A percentile compares a stretch with the other conserved stretches of the same genome.
These are phyloP conservation scores for Candida dajiaensis DNA, from an alignment of 805 yeast species.

Conservation along the genomic window DNA sequence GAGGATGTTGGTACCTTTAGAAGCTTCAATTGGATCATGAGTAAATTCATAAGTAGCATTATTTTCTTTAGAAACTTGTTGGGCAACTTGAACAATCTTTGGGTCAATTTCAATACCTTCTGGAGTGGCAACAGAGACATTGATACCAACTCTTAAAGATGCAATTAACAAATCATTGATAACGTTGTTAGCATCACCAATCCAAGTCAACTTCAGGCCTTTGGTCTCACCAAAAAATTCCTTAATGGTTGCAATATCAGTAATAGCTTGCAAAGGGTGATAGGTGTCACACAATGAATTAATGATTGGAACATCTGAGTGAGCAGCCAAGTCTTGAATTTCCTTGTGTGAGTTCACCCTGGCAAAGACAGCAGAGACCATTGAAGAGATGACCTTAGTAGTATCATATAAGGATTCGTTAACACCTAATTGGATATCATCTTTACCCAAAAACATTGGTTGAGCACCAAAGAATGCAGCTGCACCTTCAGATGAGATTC, in stretches of 20 bases:
- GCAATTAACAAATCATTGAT: conserved; percentile 91
- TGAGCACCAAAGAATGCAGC: conserved; percentile 89
- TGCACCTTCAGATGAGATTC: conserved; percentile 93
- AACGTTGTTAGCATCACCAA: conserved; percentile 95
- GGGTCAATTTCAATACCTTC: conserved; percentile 57
- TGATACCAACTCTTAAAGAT: conserved; percentile 75
- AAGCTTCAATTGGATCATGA: conserved; percentile 72
- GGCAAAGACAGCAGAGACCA: conserved; percentile 97
- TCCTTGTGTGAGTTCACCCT: conserved; percentile 85
- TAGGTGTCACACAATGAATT: conserved; percentile 89
- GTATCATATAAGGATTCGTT: conserved; percentile 90
- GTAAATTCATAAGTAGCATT: conserved; percentile 51
- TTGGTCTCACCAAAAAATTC: conserved; percentile 60
- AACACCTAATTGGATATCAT: conserved; percentile 94
- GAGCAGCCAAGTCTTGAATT: conserved; percentile 67
- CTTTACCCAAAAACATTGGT: conserved; percentile 94
- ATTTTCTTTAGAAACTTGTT: conserved; percentile 42
- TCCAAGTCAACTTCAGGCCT: conserved; percentile 82
- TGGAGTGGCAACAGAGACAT: conserved; percentile 83
- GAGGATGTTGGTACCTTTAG: conserved; percentile 67
- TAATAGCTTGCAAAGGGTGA: conserved; percentile 94
- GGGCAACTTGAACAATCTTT: conserved; percentile 49
- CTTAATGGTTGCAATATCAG: conserved; percentile 82
- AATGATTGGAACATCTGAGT: conserved; percentile 85
- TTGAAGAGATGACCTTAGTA: conserved; percentile 82